Percentiles rank a stretch among this genome's conserved stretches.
These are phyloP conservation scores for Didymosphaeria variabile DNA, from an alignment of 2,329 filamentous ascomycete genomes.

Conservation along the genomic window DNA sequence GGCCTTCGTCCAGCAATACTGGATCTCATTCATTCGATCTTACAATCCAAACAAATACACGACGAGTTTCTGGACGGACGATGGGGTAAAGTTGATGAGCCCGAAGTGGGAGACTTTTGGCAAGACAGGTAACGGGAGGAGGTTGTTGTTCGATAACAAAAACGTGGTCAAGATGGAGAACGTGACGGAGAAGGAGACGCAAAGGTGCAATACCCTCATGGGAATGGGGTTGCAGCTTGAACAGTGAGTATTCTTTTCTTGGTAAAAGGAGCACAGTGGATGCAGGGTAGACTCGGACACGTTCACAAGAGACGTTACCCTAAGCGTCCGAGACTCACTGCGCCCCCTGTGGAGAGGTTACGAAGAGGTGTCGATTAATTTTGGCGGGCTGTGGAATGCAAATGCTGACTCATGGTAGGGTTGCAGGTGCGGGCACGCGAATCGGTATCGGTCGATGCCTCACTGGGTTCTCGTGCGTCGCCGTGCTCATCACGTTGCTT, in stretches of 20 bases:
- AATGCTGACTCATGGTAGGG: constrained; percentile 23
- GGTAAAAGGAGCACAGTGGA: no score
- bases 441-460: not conserved
- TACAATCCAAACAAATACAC: constrained; percentile 52
- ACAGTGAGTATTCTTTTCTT: constrained; percentile 35
- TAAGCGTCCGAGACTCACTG: no score
- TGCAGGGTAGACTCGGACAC: no score
- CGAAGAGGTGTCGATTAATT: not conserved
- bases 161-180: constrained; percentile 43
- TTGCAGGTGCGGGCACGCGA: not conserved
- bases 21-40: constrained; percentile 54
- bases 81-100: constrained; percentile 27
- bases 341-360: not conserved
- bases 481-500: constrained; percentile 17
- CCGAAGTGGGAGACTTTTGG: constrained; percentile 41
- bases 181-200: constrained; percentile 31
- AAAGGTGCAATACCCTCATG: constrained; percentile 35
- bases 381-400: constrained; percentile 9
- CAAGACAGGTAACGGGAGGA: constrained; percentile 24
- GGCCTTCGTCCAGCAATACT: constrained; percentile 52
- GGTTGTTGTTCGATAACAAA: constrained; percentile 39
- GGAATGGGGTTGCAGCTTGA: constrained; percentile 39
- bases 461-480: constrained; percentile 13
- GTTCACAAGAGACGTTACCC: no score
- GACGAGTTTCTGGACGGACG: constrained; percentile 27